These are phyloP conservation scores for Penicillium verrucosum DNA, from an alignment of 2,329 filamentous ascomycete genomes.

Conservation along the genomic window DNA sequence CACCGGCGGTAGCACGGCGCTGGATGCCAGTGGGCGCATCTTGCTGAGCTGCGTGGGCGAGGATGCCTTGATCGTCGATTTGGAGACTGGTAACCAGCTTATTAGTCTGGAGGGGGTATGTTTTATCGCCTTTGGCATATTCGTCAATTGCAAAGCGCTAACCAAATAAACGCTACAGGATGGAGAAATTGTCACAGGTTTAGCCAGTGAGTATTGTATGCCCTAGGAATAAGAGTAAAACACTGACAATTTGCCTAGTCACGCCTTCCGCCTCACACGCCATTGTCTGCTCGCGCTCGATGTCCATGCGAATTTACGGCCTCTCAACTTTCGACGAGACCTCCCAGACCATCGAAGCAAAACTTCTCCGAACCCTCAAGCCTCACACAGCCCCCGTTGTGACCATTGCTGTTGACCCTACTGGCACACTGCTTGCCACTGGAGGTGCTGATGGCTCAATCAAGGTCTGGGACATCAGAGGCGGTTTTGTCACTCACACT, in stretches of 20 bases:
- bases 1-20: conserved; percentile 80
- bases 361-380: conserved; percentile 76
- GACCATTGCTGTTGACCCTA: conserved; percentile 77
- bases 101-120: conserved; percentile 81
- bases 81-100: conserved; percentile 76
- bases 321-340: conserved; percentile 59
- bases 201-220: conserved; percentile 38
- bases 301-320: conserved; percentile 89
- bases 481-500: conserved; percentile 89
- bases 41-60: conserved; percentile 89
- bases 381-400: conserved; percentile 88
- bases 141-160: conserved; percentile 12
- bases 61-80: conserved; percentile 81
- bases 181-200: conserved; percentile 52
- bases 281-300: conserved; percentile 87
- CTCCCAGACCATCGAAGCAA: conserved; percentile 59
- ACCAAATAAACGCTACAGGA: conserved; percentile 52
- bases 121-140: conserved; percentile 23
- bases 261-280: conserved; percentile 86
- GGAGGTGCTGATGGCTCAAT: conserved; percentile 90
- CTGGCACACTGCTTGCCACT: conserved; percentile 84
- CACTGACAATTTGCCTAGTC: conserved; percentile 50
- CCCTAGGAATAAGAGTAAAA: background rate
- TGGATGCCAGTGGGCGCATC: conserved; percentile 76
- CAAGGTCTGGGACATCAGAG: conserved; percentile 93